These are phyloP conservation scores for Exutisphaerella laricina DNA, from an alignment of 2,329 filamentous ascomycete genomes.

Conservation along the genomic window DNA sequence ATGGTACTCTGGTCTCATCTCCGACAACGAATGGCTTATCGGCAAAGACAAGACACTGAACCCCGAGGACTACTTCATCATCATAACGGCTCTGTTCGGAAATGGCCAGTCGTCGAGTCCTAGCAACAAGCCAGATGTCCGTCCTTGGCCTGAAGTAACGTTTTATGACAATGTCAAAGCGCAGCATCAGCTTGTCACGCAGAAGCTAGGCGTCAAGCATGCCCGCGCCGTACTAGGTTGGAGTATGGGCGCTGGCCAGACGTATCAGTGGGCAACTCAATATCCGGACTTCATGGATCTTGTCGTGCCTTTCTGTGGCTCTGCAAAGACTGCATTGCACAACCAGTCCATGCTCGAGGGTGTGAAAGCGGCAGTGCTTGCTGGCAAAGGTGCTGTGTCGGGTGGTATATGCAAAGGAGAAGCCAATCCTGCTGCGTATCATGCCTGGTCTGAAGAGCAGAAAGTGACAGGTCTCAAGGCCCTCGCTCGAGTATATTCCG, in stretches of 20 bases:
- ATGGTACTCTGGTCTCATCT: slow-evolving; percentile 66
- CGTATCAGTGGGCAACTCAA: slow-evolving; percentile 38
- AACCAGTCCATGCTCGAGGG: slow-evolving; percentile 65
- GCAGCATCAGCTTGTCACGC: slow-evolving; percentile 60
- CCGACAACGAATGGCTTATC: slow-evolving; percentile 70
- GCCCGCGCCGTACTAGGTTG: slow-evolving; percentile 60
- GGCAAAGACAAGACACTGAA: slow-evolving; percentile 59
- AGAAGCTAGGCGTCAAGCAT: slow-evolving; percentile 56
- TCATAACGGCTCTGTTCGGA: slow-evolving; percentile 63
- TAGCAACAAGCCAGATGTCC: slow-evolving; percentile 48
- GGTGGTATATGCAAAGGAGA: slow-evolving; percentile 48
- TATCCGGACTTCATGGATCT: slow-evolving; percentile 57
- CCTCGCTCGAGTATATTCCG: slow-evolving; percentile 62
- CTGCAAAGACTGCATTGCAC: slow-evolving; percentile 59
- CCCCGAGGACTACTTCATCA: slow-evolving; percentile 61
- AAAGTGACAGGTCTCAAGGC: slow-evolving; percentile 59
- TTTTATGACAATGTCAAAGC: slow-evolving; percentile 67
- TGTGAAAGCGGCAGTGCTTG: slow-evolving; percentile 56
- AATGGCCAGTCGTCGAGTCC: slow-evolving; percentile 64
- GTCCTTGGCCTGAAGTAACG: slow-evolving; percentile 56
- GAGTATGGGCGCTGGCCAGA: slow-evolving; percentile 66
- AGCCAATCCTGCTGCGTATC: slow-evolving; percentile 31
- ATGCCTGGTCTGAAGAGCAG: slow-evolving; percentile 41
- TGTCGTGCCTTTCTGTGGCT: slow-evolving; percentile 60
- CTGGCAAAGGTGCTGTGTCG: slow-evolving; percentile 51